Base-by-base conservation (phyloP, 371 early-diverging fungal genomes). In the Globomyces sp. region DNA sequence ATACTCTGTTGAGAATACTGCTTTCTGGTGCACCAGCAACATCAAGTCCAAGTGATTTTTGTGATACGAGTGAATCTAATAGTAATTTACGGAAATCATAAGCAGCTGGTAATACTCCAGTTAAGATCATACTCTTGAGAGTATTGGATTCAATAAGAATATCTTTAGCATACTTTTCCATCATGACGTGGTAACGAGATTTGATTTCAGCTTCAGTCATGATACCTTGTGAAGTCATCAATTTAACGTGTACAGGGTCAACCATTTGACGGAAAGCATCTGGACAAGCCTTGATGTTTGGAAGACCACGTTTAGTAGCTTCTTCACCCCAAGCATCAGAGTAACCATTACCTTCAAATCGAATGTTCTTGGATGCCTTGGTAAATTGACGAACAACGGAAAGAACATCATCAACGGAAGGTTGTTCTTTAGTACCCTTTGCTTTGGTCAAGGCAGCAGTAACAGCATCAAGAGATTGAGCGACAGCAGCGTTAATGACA, bases 261-360 rank as follows among this genome's bases (percentile, higher is more conserved):
- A 89, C 71, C 61, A 96, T 83, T 73, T 90, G 86, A 34, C 76
- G 71, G 85, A 93, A 96, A 63, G 98, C 96, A 66, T 87, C 94
- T 49, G 93, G 90, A 68, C 89, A 86, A 64, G 87, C 85, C 74
- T 78, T 81, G 80, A 96, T 92, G 86, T 95, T 97, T 78, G 92
- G 91, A 62, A 98, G 83, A 9, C 98, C 97, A 74, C 98, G 93
- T 73, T 71, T 73, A 52, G 71, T 83, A 58, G 85, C 86, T 70
- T 83, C 83, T 50, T 63, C 74, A 58, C 74, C 75, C 85, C 85
- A 84, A 59, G 81, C 85, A 39, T 83, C 73, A 67, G 83, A 83
- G 77, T 98, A 98, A 80, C 90, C 90, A 85, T 99, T 95, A 68
- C 95, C 96, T 77, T 99, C 98, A 79, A 99, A 99, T 70, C 96